Conservation (phyloP, 495 filamentous ascomycete species). For the Penicillium verhagenii region DNA sequence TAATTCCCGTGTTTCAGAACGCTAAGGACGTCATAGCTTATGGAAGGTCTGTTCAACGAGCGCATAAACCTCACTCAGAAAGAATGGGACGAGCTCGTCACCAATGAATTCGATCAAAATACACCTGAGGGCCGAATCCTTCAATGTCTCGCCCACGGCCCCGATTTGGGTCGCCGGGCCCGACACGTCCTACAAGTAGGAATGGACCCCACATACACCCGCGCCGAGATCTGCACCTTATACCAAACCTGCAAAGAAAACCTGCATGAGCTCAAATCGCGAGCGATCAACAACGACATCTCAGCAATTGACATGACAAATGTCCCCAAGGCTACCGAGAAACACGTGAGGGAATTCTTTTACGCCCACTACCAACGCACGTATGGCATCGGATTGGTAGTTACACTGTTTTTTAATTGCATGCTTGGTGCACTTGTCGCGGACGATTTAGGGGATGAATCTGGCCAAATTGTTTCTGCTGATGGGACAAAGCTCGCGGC, state of each 20-base stretch:
- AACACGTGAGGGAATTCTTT: constrained; percentile 8
- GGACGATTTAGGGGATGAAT: background rate
- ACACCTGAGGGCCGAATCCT: constrained; percentile 34
- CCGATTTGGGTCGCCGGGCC: constrained; percentile 27
- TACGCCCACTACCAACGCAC: constrained; percentile 34
- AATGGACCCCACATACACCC: constrained; percentile 10
- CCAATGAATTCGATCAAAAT: constrained; percentile 24
- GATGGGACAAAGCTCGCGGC: constrained; percentile 27
- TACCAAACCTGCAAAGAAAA: constrained; percentile 29
- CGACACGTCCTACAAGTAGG: constrained; percentile 9
- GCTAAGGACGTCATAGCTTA: constrained; percentile 24
- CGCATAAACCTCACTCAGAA: constrained; percentile 31
- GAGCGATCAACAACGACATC: constrained; percentile 9
- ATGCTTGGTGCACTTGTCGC: constrained; percentile 22
- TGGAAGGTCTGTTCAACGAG: constrained; percentile 41
- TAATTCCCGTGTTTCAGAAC: no score
- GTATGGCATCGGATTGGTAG: constrained; percentile 32
- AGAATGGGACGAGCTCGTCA: constrained; percentile 39
- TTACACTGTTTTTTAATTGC: constrained; percentile 36
- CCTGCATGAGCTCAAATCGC: constrained; percentile 13
- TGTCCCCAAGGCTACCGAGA: background rate
- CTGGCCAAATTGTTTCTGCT: background rate
- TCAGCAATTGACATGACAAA: background rate
- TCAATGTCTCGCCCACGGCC: constrained; percentile 25
- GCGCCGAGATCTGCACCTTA: constrained; percentile 22